These are phyloP conservation scores for Vigna reflexopilosa DNA, from an alignment of 306 rosid species.

Conservation along the genomic window DNA sequence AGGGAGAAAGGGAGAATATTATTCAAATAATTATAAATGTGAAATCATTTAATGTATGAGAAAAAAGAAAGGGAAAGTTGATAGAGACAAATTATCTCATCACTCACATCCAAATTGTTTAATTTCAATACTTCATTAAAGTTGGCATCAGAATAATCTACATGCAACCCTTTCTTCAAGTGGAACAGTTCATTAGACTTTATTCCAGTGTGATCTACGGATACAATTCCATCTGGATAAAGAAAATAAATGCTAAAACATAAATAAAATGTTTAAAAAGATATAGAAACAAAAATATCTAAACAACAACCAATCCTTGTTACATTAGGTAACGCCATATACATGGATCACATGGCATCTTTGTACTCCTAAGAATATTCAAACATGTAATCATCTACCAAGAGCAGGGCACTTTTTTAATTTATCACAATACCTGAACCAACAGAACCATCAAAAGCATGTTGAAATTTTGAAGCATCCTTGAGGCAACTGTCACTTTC, in stretches of 20 bases:
- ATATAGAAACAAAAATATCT: conserved; percentile 33
- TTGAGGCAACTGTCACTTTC: conserved; percentile 49
- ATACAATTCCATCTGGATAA: conserved; percentile 60
- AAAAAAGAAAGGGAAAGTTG: conserved; percentile 38
- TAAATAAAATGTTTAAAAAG: conserved; percentile 37
- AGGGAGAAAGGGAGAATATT: neutral
- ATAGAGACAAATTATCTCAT: conserved; percentile 39
- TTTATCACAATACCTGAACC: conserved; percentile 53
- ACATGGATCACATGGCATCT: conserved; percentile 7
- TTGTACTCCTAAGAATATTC: neutral
- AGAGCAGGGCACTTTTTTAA: conserved; percentile 17
- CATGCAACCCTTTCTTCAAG: conserved; percentile 54
- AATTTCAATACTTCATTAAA: conserved; percentile 72
- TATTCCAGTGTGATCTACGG: conserved; percentile 43
- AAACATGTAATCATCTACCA: neutral
- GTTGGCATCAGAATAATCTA: conserved; percentile 69
- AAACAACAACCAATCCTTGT: conserved; percentile 28
- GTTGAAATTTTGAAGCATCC: conserved; percentile 53
- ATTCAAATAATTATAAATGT: neutral
- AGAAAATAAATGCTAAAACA: conserved; percentile 31
- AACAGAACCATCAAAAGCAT: conserved; percentile 44
- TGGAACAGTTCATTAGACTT: conserved; percentile 56
- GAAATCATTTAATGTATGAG: conserved; percentile 12
- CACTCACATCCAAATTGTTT: conserved; percentile 76
- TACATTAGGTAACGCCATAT: neutral